These are phyloP conservation scores for Pisolithus albus DNA, from an alignment of 768 basidiomycete species.

Conservation along the genomic window DNA sequence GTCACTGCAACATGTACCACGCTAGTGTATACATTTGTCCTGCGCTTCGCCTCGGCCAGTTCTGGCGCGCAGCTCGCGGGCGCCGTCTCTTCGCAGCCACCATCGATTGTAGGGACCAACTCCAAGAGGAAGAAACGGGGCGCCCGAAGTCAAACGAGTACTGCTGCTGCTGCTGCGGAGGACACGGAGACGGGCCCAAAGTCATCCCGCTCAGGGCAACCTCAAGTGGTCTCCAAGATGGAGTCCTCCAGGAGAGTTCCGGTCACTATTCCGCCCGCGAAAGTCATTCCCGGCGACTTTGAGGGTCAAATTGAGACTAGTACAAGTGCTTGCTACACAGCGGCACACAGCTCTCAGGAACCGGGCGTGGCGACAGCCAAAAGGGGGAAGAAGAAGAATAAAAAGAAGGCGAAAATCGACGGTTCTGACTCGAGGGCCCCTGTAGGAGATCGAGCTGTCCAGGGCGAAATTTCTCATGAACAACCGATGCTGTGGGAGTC, in stretches of 20 bases:
- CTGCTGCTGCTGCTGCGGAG: conserved; percentile 10
- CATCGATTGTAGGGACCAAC: conserved; percentile 11
- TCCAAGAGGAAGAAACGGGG: conserved; percentile 28
- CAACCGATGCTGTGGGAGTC: not conserved
- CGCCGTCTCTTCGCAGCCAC: not conserved
- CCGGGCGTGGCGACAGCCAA: conserved; percentile 11
- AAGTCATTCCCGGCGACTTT: conserved; percentile 43
- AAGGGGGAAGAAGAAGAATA: conserved; percentile 41
- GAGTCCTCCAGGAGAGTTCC: conserved; percentile 13
- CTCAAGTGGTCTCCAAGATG: conserved; percentile 15
- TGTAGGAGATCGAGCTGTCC: conserved; percentile 13
- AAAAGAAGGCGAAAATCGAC: conserved; percentile 30
- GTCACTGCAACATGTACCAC: conserved; percentile 30
- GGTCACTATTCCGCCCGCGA: conserved; percentile 30
- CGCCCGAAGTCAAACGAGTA: conserved; percentile 8
- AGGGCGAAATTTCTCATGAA: not conserved
- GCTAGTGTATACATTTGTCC: conserved; percentile 34
- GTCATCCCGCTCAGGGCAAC: conserved; percentile 1
- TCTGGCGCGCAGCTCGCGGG: not conserved
- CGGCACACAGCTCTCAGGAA: conserved; percentile 5
- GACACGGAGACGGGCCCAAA: conserved; percentile 7
- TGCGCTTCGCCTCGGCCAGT: conserved; percentile 5
- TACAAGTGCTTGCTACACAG: conserved; percentile 4
- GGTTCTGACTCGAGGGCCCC: conserved; percentile 1
- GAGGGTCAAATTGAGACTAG: conserved; percentile 16